These are phyloP conservation scores for Triadica sebifera DNA, from an alignment of 345 rosid genomes.

Conservation along the genomic window DNA sequence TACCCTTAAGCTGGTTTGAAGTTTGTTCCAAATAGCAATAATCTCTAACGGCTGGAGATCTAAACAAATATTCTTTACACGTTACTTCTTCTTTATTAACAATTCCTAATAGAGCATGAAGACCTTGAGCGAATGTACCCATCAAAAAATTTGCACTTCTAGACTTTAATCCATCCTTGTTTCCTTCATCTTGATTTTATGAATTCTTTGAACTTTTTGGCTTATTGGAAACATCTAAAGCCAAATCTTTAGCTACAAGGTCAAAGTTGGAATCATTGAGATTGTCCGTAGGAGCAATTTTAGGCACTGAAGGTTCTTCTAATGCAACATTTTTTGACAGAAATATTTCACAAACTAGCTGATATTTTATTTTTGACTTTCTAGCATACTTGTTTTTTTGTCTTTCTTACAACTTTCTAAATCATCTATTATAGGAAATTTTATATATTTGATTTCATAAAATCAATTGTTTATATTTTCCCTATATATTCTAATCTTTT, in stretches of 20 bases:
- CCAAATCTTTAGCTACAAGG: neutral
- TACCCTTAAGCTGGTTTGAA: neutral
- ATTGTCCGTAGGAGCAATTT: neutral
- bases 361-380: slow-evolving; percentile 12
- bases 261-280: neutral
- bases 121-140: neutral
- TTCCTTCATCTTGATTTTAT: neutral
- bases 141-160: neutral
- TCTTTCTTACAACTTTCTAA: slow-evolving; percentile 10
- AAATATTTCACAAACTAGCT: slow-evolving; percentile 6
- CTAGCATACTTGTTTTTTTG: neutral
- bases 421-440: no score
- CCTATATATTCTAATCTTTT: no score
- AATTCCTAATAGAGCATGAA: neutral
- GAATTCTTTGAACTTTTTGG: neutral
- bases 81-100: slow-evolving; percentile 4
- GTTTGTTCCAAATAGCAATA: neutral
- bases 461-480: no score
- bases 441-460: no score
- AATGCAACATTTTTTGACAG: neutral
- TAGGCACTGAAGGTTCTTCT: neutral
- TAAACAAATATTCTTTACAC: neutral
- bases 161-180: slow-evolving; percentile 1
- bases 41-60: slow-evolving; percentile 1
- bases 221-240: neutral